Base-by-base conservation (phyloP, 805 yeast genomes). In the Yamadazyma sp. region DNA sequence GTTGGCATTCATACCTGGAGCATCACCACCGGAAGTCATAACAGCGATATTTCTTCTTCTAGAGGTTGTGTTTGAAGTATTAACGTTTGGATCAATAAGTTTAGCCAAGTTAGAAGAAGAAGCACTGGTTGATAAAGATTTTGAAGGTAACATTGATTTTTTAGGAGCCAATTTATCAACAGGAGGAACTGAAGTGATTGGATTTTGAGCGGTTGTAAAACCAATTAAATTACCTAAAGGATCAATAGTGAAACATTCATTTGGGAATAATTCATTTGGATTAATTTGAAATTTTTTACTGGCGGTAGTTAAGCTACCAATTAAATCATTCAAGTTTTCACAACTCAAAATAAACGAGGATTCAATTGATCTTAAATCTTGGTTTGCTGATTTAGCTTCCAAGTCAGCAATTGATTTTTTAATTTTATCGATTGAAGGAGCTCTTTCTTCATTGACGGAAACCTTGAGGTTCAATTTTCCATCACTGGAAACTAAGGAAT, bases 1-100 rank as follows among this genome's bases (percentile, higher is more conserved):
- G 18, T 82, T 86, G 4, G 97, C 91, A 62, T 88, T 87, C 98
- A 93, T 93, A 52, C 99, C 99, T 20, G 94, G 98, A 35, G 98
- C 85, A 58, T 93, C 99, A 62, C 99, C 98, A 50, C 98, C 98
- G 1, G 96, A 86, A 5, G 98, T 93, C 91, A 93, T 88, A 33
- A 93, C 93, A 4, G 95, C 98, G 45, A 93, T 86, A 48, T 79
- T 77, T 60, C 78, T 65, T 50, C 62, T 48, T 16, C 33, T 45
- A n/a, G 30, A 27, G 11, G 19, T 16, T 11, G 10, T 22, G 18
- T 13, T 14, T 8, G 30, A 13, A n/a, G n/a, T n/a, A n/a, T n/a
- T n/a, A n/a, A n/a, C n/a, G n/a, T n/a, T n/a, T n/a, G n/a, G n/a
- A n/a, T n/a, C n/a, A n/a, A n/a, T n/a, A n/a, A n/a, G n/a, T 21